These are phyloP conservation scores for Oryza punctata DNA, from an alignment of 176 grass and related monocot species.

Conservation along the genomic window DNA sequence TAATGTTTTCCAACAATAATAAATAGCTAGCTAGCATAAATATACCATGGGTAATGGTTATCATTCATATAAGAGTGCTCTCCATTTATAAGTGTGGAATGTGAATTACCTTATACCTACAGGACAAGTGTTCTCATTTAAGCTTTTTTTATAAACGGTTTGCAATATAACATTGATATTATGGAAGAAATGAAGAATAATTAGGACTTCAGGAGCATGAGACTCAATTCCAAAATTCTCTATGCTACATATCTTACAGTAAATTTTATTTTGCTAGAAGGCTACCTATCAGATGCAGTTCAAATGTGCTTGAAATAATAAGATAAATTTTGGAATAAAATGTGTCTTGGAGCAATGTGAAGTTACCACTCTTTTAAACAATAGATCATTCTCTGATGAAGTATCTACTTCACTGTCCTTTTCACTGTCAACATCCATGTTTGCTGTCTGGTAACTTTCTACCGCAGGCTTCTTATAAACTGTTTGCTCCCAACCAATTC, in stretches of 20 bases:
- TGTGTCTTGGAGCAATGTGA: constrained; percentile 2
- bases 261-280: not conserved
- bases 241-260: constrained; percentile 22
- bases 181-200: constrained; percentile 15
- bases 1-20: not conserved
- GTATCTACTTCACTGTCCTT: constrained; percentile 44
- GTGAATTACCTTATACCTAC: not conserved
- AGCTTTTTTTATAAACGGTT: constrained; percentile 16
- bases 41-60: constrained; percentile 7
- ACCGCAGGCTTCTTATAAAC: constrained; percentile 66
- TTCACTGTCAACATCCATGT: constrained; percentile 67
- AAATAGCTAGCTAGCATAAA: constrained; percentile 8
- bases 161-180: not conserved
- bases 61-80: constrained; percentile 5
- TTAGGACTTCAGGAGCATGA: not conserved
- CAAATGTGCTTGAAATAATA: constrained; percentile 20
- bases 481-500: constrained; percentile 87
- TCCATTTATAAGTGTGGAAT: not conserved
- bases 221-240: constrained; percentile 3
- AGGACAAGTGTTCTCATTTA: not conserved
- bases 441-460: constrained; percentile 97
- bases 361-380: constrained; percentile 94
- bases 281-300: not conserved
- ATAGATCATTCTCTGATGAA: constrained; percentile 56
- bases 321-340: too few relatives aligned